Evolutionary conservation across 768 basidiomycete genomes (phyloP).

Genomic region (Agrocybe praecox): DNA sequence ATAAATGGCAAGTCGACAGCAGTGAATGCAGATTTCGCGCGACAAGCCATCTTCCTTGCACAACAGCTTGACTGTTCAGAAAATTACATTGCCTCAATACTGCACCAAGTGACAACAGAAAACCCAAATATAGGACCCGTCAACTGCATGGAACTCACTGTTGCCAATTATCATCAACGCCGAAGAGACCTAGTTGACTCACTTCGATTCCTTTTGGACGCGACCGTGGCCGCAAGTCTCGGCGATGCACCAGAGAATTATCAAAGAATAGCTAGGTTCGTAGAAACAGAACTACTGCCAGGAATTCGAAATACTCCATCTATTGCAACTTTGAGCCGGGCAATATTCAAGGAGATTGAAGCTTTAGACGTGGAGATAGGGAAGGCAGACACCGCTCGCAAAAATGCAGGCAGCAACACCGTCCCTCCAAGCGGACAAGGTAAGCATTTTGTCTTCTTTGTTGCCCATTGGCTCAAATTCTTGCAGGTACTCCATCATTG

Average conservation of each 20-base stretch:
- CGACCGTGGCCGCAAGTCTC: constrained; percentile 49
- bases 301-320: constrained; percentile 31
- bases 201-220: constrained; percentile 68
- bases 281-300: constrained; percentile 55
- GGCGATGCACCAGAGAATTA: constrained; percentile 50
- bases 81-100: constrained; percentile 70
- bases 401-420: constrained; percentile 66
- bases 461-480: background rate
- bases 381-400: constrained; percentile 58
- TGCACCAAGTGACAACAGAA: constrained; percentile 62
- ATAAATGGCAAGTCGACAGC: constrained; percentile 69
- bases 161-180: constrained; percentile 69
- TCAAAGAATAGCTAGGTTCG: constrained; percentile 55
- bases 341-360: constrained; percentile 68
- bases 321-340: constrained; percentile 48
- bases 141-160: constrained; percentile 61
- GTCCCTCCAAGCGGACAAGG: constrained; percentile 57
- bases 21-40: constrained; percentile 79
- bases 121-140: constrained; percentile 66
- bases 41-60: constrained; percentile 76
- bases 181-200: constrained; percentile 74
- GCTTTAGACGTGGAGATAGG: constrained; percentile 52
- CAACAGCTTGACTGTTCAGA: constrained; percentile 85
- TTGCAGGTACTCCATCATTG: constrained; percentile 47
- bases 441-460: constrained; percentile 27